Conservation (phyloP, 495 filamentous ascomycete species). For the Trichoderma parareesei region DNA sequence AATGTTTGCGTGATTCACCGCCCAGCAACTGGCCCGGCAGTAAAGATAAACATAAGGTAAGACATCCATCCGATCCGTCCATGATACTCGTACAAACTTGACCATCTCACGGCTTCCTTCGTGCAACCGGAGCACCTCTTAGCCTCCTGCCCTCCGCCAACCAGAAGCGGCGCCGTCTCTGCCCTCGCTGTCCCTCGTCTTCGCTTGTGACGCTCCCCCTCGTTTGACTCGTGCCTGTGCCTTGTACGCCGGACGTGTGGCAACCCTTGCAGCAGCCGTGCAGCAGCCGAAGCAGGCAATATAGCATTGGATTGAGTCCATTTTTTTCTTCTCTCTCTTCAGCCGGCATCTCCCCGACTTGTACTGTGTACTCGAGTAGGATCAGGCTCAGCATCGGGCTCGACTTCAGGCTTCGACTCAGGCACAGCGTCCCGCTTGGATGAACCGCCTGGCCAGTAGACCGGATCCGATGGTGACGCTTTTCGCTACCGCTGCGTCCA, state of each 20-base stretch:
- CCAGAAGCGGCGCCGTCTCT: neutral
- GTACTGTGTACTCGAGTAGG: no score
- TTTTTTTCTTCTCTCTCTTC: neutral
- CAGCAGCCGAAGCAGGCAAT: neutral
- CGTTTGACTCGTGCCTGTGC: neutral
- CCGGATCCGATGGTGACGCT: slow-evolving; percentile 4
- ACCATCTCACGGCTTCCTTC: neutral
- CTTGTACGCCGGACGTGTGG: neutral
- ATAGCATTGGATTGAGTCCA: no score
- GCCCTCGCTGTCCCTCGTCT: neutral
- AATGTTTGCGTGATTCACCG: slow-evolving; percentile 10
- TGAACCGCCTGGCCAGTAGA: slow-evolving; percentile 5
- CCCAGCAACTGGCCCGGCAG: slow-evolving; percentile 1
- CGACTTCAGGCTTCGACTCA: neutral
- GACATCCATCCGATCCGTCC: no score
- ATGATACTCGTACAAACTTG: no score
- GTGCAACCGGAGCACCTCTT: neutral
- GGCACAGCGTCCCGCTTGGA: slow-evolving; percentile 6
- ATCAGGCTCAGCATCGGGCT: no score
- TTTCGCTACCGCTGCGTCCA: neutral
- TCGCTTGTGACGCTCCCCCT: neutral
- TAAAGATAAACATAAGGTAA: neutral
- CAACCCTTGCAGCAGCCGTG: neutral
- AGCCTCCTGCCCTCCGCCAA: no score
- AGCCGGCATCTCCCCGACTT: no score